Base-by-base conservation (phyloP, 441 rosid species). In the Mallotus japonicus region DNA sequence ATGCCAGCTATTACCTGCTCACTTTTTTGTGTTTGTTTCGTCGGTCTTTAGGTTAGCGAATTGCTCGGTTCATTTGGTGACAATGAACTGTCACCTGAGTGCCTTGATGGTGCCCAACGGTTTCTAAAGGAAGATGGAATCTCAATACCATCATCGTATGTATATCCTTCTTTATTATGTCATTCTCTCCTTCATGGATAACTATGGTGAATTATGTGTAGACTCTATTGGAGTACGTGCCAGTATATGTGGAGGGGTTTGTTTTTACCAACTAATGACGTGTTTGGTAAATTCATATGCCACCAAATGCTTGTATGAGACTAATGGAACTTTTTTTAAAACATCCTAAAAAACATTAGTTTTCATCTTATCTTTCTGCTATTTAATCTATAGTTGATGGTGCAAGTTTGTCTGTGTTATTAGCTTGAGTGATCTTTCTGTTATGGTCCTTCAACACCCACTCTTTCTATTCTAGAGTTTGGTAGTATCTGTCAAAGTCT, bases 81-180 rank as follows among this genome's bases (percentile, higher is more conserved):
- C 84, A 96, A 96, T 84, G 98, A 93, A 86, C 87, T 96, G 65
- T 96, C 99, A 77, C 99, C 99, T 14, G 98, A 96, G 79, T 93
- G 99, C 80, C 97, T 96, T 70, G 99, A 96, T 83, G 99, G 99
- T 79, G 99, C 99, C 40, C 97, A 96, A 79, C 83, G 90, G 83
- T 93, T 93, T 83, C 75, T 93, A 85, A 96, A 92, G 85, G 75
- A 82, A 77, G 98, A 92, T 72, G 99, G 98, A 73, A 92, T 96
- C 75, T 96, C 99, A 61, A 93, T 96, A 83, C 98, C 99, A 77
- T 88, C 96, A 77, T 88, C 91, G 97, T 93, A 90, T 58, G 99
- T 89, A 65, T 72, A 73, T 62, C 72, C 72, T 70, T 63, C 53
- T 75, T 61, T 50, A 16, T 75, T n/a, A 11, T 47, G 4, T 32